These are phyloP conservation scores for Artemisia annua DNA, from an alignment of 129 eudicot species.

Conservation along the genomic window DNA sequence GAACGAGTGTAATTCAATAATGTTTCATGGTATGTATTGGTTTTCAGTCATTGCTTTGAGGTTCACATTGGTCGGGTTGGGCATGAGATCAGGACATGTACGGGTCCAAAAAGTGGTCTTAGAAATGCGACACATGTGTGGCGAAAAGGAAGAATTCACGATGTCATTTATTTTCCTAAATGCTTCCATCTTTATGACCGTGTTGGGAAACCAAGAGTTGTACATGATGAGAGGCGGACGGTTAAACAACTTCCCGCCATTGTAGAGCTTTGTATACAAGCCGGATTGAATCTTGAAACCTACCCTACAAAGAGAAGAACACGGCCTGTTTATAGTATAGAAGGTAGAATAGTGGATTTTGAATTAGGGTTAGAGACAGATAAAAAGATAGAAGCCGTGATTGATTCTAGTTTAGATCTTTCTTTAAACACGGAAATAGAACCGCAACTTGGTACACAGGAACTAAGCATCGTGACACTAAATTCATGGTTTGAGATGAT, in stretches of 20 bases:
- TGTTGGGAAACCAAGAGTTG: conserved; percentile 64
- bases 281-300: conserved; percentile 55
- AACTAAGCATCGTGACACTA: conserved; percentile 38
- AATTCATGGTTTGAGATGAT: conserved; percentile 62
- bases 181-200: conserved; percentile 66
- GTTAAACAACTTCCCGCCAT: conserved; percentile 52
- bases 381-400: conserved; percentile 11
- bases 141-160: conserved; percentile 55
- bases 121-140: conserved; percentile 58
- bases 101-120: conserved; percentile 52
- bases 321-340: conserved; percentile 57
- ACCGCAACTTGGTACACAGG: conserved; percentile 22
- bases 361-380: conserved; percentile 39
- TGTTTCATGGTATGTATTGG: conserved; percentile 3
- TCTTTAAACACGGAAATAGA: conserved; percentile 8
- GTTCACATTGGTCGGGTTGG: conserved; percentile 58
- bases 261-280: conserved; percentile 64
- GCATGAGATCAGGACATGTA: conserved; percentile 65
- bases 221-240: conserved; percentile 47
- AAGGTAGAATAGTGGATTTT: conserved; percentile 68
- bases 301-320: conserved; percentile 65
- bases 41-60: conserved; percentile 58
- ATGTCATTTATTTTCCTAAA: conserved; percentile 52
- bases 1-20: neutral
- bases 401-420: conserved; percentile 19